Conservation (phyloP, 2,329 filamentous ascomycete species). For the Sclerotinia spermophila region DNA sequence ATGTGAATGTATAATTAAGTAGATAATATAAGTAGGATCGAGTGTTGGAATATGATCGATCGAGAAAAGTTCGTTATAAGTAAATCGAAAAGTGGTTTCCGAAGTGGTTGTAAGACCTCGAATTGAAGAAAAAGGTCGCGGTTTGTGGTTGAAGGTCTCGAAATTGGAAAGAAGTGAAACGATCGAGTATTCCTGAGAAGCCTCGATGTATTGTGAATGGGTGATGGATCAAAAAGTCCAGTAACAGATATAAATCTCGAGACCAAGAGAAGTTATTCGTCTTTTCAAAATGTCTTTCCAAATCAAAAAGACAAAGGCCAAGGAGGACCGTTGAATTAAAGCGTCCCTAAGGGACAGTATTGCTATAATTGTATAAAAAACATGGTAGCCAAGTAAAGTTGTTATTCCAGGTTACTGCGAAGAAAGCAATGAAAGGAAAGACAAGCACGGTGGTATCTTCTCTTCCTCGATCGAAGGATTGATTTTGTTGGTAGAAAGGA, state of each 20-base stretch:
- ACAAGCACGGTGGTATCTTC: neutral
- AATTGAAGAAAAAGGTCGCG: neutral
- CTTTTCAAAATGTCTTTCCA: slow-evolving; percentile 22
- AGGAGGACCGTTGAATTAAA: slow-evolving; percentile 28
- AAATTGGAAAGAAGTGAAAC: slow-evolving; percentile 13
- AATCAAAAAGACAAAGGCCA: slow-evolving; percentile 20
- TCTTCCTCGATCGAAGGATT: neutral
- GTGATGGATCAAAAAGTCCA: neutral
- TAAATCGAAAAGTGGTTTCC: neutral
- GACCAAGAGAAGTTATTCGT: slow-evolving; percentile 15
- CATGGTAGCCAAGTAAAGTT: slow-evolving; percentile 30
- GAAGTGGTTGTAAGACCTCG: neutral
- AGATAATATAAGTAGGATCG: slow-evolving; percentile 12
- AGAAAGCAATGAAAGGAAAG: slow-evolving; percentile 9
- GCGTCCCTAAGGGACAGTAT: slow-evolving; percentile 47
- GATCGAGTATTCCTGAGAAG: neutral
- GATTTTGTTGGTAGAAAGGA: neutral
- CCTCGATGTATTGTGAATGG: neutral
- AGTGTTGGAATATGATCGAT: slow-evolving; percentile 1
- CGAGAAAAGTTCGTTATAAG: neutral
- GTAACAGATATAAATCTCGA: neutral
- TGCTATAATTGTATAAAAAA: slow-evolving; percentile 39
- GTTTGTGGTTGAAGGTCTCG: neutral
- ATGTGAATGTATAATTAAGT: slow-evolving; percentile 19
- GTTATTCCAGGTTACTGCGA: slow-evolving; percentile 26